Evolutionary conservation across 495 filamentous ascomycete genomes (phyloP), one percentile per base, ranked within the genome.

Genomic region (Aspergillus baeticus): DNA sequence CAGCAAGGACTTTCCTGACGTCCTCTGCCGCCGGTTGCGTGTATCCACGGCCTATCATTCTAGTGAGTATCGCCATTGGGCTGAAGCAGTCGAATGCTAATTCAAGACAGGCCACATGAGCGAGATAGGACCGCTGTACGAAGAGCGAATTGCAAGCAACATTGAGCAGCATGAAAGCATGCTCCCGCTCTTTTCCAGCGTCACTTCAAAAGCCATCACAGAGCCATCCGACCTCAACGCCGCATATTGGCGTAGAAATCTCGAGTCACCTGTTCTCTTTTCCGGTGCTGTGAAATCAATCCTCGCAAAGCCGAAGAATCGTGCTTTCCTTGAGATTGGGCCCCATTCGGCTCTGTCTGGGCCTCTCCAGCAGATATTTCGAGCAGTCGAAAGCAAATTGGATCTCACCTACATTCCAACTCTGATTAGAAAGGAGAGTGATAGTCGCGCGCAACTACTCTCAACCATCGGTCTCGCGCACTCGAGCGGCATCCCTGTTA

Each of bases 21-120:
- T 29, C 13, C 47, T 66, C 58, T 14, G 70, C 66, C 5, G 60
- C 54, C 17, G 58, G 10, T 53, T 81, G 2, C 62, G 62, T 6
- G 72, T 79, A 3, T 65, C 71, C 21, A 63, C 60, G 26, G 75
- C 76, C 10, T 81, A 77, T 46, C 77, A 80, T 54, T 80, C 76
- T 8, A 37, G 46, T 49, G 13, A 4, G 46, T 49, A 13, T 29
- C 2, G 2, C 14, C 8, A 11, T 21, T 46, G 2, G 1, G 31
- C 15, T 14, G 22, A 5, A 26, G n/a, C 21, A 46, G n/a, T 33
- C 39, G 18, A 10, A n/a, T 2, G 22, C 42, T 45, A 45, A 45
- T 20, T 6, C 13, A n/a, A 3, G 1, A 29, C 20, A 47, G 44
- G 26, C 22, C 31, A 52, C 34, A 60, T 55, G 52, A 22, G 29